Evolutionary conservation across 1,139 yeast species (phyloP).

Genomic region (Yamadazyma diospyri): DNA sequence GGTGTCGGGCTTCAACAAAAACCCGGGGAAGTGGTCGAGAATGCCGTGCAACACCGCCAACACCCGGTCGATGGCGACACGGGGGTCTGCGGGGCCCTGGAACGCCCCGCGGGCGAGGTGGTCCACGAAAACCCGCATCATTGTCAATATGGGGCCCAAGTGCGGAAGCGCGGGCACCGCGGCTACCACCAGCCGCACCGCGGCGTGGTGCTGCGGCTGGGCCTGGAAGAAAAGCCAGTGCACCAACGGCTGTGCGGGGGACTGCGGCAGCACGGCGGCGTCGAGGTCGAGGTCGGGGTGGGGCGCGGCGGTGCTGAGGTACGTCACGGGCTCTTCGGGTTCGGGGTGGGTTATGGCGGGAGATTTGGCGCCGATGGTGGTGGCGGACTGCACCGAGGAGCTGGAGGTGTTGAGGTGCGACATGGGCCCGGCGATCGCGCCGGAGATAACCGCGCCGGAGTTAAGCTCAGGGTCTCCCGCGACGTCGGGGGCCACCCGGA

Average conservation of each 20-base stretch:
- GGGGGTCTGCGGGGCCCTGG: not conserved
- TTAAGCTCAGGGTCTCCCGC: too few relatives aligned
- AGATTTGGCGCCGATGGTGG: too few relatives aligned
- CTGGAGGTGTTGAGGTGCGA: not conserved
- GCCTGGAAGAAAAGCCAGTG: slow-evolving; percentile 62
- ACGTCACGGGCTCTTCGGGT: too few relatives aligned
- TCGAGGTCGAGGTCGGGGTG: slow-evolving; percentile 69
- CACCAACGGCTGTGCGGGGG: slow-evolving; percentile 63
- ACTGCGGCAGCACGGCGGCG: slow-evolving; percentile 9
- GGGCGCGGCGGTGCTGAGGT: slow-evolving; percentile 31
- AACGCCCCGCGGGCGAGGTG: slow-evolving; percentile 18
- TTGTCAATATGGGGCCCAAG: slow-evolving; percentile 49
- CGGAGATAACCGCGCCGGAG: too few relatives aligned
- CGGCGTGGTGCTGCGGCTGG: slow-evolving; percentile 15
- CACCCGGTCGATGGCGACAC: slow-evolving; percentile 39
- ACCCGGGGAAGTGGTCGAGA: slow-evolving; percentile 36
- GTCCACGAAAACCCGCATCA: slow-evolving; percentile 21
- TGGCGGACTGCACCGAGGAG: not conserved
- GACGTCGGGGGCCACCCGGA: slow-evolving; percentile 4
- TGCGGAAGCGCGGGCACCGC: slow-evolving; percentile 67
- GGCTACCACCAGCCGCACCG: slow-evolving; percentile 46
- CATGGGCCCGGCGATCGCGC: too few relatives aligned
- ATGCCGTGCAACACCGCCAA: slow-evolving; percentile 31
- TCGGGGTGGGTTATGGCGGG: not conserved
- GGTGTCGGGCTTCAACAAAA: slow-evolving; percentile 35